Evolutionary conservation across 139 green algal species (phyloP).

Genomic region (Tetraselmis chui): DNA sequence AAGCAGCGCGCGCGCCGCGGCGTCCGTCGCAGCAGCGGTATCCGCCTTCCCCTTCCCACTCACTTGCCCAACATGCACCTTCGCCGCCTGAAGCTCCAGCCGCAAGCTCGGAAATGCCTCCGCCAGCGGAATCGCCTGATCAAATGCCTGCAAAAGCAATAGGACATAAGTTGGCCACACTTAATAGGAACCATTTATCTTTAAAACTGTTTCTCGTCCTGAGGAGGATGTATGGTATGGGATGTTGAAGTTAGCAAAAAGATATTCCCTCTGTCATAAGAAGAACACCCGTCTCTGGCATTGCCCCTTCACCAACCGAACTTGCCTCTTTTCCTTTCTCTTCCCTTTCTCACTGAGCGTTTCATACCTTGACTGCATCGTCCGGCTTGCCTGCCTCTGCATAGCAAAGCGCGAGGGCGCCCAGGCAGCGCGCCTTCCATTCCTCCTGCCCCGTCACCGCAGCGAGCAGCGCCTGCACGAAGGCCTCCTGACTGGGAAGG

Average conservation of each 20-base stretch:
- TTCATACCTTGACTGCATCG: constrained; percentile 11
- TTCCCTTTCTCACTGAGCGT: no score
- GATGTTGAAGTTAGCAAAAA: no score
- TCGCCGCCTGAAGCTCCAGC: background rate
- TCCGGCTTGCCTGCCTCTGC: constrained; percentile 14
- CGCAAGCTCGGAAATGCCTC: background rate
- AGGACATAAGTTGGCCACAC: no score
- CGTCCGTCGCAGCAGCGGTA: background rate
- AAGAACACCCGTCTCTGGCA: no score
- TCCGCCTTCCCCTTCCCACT: background rate
- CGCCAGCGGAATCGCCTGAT: background rate
- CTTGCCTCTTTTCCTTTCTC: no score
- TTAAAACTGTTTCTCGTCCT: no score
- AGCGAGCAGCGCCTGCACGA: constrained; percentile 34
- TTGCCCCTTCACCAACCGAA: no score
- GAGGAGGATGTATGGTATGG: no score
- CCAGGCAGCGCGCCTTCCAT: constrained; percentile 26
- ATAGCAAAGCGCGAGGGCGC: constrained; percentile 38
- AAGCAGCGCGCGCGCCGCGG: background rate
- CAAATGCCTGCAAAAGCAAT: background rate
- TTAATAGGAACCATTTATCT: no score
- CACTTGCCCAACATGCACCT: background rate
- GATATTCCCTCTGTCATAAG: no score
- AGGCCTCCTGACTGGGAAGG: constrained; percentile 32
- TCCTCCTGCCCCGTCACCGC: constrained; percentile 41